These are phyloP conservation scores for Nakaseomyces sp. DNA, from an alignment of 1,139 yeast species.

Conservation along the genomic window DNA sequence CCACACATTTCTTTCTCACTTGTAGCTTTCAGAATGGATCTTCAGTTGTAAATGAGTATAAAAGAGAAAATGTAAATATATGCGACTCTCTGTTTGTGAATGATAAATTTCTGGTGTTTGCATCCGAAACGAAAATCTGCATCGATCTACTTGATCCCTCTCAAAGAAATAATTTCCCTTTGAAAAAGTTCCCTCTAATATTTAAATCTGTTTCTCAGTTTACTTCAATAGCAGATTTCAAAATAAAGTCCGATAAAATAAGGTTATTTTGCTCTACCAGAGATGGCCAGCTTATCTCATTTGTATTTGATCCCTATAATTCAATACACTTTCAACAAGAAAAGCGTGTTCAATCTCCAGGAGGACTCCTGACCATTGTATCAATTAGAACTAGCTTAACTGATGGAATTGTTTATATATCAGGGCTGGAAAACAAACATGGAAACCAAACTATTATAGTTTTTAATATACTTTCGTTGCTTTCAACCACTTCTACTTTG, in stretches of 20 bases:
- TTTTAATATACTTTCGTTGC: slow-evolving; percentile 7
- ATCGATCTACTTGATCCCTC: not conserved
- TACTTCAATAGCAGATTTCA: not conserved
- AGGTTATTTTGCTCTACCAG: not conserved
- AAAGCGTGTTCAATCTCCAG: not conserved
- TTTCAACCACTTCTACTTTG: not conserved
- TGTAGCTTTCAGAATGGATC: not conserved
- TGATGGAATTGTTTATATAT: slow-evolving; percentile 4
- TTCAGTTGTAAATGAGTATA: not conserved
- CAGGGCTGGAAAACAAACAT: slow-evolving; percentile 5
- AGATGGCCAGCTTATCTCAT: not conserved
- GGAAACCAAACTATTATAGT: slow-evolving; percentile 8
- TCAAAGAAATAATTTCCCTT: not conserved
- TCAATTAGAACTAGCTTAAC: not conserved
- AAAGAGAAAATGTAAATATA: not conserved
- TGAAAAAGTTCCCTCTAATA: not conserved
- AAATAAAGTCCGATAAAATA: not conserved
- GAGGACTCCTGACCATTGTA: slow-evolving; percentile 2
- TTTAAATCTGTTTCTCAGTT: not conserved
- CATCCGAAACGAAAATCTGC: not conserved
- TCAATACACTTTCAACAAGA: not conserved
- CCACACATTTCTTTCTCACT: not conserved
- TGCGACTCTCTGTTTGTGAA: not conserved
- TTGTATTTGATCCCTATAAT: not conserved
- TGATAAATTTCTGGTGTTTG: not conserved